A percentile compares a stretch with the other conserved stretches of the same genome.
Evolutionary conservation across 2,329 filamentous ascomycete genomes (phyloP).

Genomic region (Venturia carpophila): DNA sequence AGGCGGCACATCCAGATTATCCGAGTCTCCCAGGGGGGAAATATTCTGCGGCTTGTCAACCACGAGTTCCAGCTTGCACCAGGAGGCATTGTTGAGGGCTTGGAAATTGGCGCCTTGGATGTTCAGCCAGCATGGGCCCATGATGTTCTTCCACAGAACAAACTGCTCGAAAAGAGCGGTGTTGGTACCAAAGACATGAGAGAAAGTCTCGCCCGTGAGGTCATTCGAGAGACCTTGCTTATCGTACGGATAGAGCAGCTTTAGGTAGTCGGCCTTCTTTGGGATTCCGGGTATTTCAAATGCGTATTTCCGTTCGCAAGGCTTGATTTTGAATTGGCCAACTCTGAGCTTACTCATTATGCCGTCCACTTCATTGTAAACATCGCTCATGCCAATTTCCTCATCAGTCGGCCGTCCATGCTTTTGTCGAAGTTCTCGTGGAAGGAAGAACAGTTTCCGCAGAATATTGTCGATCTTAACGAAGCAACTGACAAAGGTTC

Average conservation of each 20-base stretch:
- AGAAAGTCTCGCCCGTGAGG: slow-evolving; percentile 77
- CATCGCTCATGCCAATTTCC: slow-evolving; percentile 76
- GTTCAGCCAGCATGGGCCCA: slow-evolving; percentile 96
- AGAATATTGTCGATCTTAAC: slow-evolving; percentile 93
- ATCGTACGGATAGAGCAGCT: slow-evolving; percentile 91
- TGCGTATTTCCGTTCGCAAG: slow-evolving; percentile 82
- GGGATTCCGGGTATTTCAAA: slow-evolving; percentile 86
- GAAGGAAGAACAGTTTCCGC: slow-evolving; percentile 87
- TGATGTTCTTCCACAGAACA: slow-evolving; percentile 96
- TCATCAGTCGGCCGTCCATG: slow-evolving; percentile 64
- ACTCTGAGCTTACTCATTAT: slow-evolving; percentile 85
- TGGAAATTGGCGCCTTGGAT: slow-evolving; percentile 80
- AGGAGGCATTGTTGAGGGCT: slow-evolving; percentile 82
- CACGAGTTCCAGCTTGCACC: slow-evolving; percentile 90
- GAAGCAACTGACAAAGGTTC: slow-evolving; percentile 79
- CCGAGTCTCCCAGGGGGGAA: slow-evolving; percentile 63
- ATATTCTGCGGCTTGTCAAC: slow-evolving; percentile 72
- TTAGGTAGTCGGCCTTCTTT: slow-evolving; percentile 83
- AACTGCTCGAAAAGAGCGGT: slow-evolving; percentile 96
- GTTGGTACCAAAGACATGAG: slow-evolving; percentile 86
- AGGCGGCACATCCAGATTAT: slow-evolving; percentile 74
- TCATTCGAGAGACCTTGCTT: slow-evolving; percentile 67
- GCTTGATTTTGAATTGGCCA: slow-evolving; percentile 87
- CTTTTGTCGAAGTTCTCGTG: slow-evolving; percentile 56
- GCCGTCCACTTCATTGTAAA: slow-evolving; percentile 80